Evolutionary conservation across 768 basidiomycete species (phyloP).

Genomic region (Strobilomyces confusus): DNA sequence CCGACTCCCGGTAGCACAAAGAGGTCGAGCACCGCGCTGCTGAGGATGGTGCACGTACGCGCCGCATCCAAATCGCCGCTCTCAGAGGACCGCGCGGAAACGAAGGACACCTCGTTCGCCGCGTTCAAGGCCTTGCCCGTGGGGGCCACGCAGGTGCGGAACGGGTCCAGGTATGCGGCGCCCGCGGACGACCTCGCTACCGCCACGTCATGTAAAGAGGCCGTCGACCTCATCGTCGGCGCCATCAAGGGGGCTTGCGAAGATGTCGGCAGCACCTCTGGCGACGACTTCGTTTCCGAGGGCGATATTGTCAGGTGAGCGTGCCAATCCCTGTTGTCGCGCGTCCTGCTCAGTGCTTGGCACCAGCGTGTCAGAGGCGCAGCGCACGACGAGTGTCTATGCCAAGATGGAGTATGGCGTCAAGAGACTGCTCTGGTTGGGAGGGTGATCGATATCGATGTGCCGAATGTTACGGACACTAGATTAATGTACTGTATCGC

Average conservation of each 20-base stretch:
- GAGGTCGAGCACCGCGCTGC: constrained; percentile 17
- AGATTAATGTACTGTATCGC: constrained; percentile 13
- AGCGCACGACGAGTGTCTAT: constrained; percentile 79
- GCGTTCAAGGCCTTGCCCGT: constrained; percentile 81
- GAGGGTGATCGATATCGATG: constrained; percentile 41
- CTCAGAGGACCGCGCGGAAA: constrained; percentile 31
- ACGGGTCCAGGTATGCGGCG: constrained; percentile 45
- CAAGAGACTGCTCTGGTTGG: constrained; percentile 87
- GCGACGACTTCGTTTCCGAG: constrained; percentile 50
- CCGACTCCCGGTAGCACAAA: neutral
- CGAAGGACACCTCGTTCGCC: constrained; percentile 48
- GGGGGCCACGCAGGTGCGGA: constrained; percentile 50
- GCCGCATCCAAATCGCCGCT: constrained; percentile 28
- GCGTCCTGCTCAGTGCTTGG: neutral
- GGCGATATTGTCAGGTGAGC: constrained; percentile 79
- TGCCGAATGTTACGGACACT: constrained; percentile 8
- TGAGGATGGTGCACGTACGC: constrained; percentile 25
- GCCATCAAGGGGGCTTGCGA: constrained; percentile 64
- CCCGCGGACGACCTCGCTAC: constrained; percentile 57
- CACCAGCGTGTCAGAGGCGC: constrained; percentile 73
- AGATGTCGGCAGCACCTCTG: constrained; percentile 46
- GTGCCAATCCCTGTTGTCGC: neutral
- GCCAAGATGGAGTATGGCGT: constrained; percentile 93
- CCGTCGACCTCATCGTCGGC: constrained; percentile 70
- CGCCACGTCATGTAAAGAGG: constrained; percentile 71